Evolutionary conservation across 805 yeast species (phyloP).

Genomic region (Myxozyma nipponensis): DNA sequence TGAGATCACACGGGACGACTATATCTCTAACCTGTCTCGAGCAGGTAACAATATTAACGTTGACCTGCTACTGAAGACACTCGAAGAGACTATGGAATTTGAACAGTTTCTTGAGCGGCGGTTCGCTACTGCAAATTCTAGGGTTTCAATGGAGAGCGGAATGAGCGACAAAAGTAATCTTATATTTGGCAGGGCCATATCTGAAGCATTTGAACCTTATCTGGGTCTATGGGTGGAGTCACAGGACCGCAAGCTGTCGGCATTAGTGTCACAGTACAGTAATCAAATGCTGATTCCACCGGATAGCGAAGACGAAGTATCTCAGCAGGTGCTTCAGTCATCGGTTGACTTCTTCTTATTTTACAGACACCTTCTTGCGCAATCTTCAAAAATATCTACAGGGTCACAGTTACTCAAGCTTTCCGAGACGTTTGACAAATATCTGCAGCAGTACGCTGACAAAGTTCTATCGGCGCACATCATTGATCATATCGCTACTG

Average conservation of each 20-base stretch:
- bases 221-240: conserved; percentile 79
- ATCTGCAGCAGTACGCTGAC: conserved; percentile 57
- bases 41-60: conserved; percentile 46
- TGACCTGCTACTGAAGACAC: conserved; percentile 59
- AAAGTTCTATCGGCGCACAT: conserved; percentile 41
- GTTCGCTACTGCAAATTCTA: conserved; percentile 45
- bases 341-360: conserved; percentile 81
- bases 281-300: conserved; percentile 53
- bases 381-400: conserved; percentile 56
- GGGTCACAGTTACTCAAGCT: conserved; percentile 46
- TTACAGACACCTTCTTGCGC: conserved; percentile 69
- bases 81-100: conserved; percentile 78
- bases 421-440: conserved; percentile 58
- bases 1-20: conserved; percentile 62
- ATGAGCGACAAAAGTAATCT: conserved; percentile 13
- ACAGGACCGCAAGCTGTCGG: conserved; percentile 63
- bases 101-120: conserved; percentile 67
- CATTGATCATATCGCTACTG: conserved; percentile 39
- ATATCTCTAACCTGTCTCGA: conserved; percentile 48
- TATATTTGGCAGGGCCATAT: conserved; percentile 45
- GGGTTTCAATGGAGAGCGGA: conserved; percentile 15
- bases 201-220: conserved; percentile 78
- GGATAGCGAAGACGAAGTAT: conserved; percentile 45
- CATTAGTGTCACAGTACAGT: conserved; percentile 62
- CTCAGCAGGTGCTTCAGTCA: conserved; percentile 71